Base-by-base conservation (phyloP, 2,329 filamentous ascomycete species). In the Fusarium decemcellulare region DNA sequence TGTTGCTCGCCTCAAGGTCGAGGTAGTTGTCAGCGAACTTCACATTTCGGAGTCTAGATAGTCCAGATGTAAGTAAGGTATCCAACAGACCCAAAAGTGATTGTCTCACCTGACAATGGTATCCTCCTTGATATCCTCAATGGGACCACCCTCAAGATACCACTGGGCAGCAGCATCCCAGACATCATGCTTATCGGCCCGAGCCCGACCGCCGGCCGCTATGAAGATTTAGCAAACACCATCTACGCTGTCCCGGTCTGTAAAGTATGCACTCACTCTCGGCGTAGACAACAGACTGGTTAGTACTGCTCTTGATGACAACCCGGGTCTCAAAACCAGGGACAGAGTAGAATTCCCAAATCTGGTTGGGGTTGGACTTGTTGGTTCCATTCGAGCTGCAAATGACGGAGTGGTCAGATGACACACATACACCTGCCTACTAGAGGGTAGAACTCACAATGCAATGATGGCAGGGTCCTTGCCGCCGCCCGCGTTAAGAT, bases 111-210 rank as follows among this genome's bases (percentile, higher is more conserved):
- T 50, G 32, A 50, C 39, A n/a, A 55, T 36, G 52, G 29, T 34
- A 8, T 42, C 52, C 18, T 23, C 40, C 10, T 46, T 27, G 40
- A 46, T 46, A 11, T 27, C 39, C 8, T 32, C 40, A 3, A 55
- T n/a, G 15, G 36, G 52, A 6, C 52, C 52, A 15, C 52, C 52
- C 27, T 55, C 52, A 11, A 55, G 52, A 18, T 55, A 55, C 52
- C 52, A 55, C 52, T 55, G 52, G n/a, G 52, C 27, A 43, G 39
- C 52, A 11, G 52, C 52, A 46, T 55, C 52, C 52, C 52, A 55
- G 10, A 55, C 39, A 15, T 55, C 52, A 29, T 44, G 11, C 30
- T 27, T 55, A 8, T 29, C 52, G 4, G 15, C 18, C 36, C 34
- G 23, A 30, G 34, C 52, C 52, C 27, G 32, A 43, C 8, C 34